Conservation (phyloP, 805 yeast genomes). For the Saccharomycopsis fibuligera region DNA sequence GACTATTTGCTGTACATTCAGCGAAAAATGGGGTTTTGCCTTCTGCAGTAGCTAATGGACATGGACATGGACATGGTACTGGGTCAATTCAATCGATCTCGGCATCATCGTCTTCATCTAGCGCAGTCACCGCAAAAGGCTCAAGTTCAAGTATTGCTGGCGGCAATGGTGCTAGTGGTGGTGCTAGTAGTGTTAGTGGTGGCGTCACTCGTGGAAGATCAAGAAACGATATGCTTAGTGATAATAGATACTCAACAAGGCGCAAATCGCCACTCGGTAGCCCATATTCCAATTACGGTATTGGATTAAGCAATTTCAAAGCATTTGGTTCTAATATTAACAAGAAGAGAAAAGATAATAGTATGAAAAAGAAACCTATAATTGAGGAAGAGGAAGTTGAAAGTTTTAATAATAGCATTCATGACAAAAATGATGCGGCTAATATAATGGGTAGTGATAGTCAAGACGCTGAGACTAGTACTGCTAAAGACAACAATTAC, state of each 20-base stretch:
- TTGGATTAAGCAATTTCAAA: not conserved
- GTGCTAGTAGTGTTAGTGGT: too few relatives aligned
- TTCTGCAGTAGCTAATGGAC: too few relatives aligned
- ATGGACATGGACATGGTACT: too few relatives aligned
- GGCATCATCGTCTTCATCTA: too few relatives aligned
- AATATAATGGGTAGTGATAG: not conserved
- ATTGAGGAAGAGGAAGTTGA: slow-evolving; percentile 6
- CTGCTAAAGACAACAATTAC: too few relatives aligned
- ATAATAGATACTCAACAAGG: slow-evolving; percentile 8
- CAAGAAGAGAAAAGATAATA: not conserved
- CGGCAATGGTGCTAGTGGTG: too few relatives aligned
- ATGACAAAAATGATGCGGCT: not conserved
- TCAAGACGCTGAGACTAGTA: too few relatives aligned
- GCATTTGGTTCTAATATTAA: not conserved
- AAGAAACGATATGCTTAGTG: not conserved
- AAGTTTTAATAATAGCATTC: not conserved
- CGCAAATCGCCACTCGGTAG: slow-evolving; percentile 20
- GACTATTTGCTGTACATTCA: too few relatives aligned
- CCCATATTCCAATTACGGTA: slow-evolving; percentile 12
- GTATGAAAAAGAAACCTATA: not conserved
- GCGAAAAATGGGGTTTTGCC: too few relatives aligned
- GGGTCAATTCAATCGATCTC: too few relatives aligned
- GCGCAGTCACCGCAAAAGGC: too few relatives aligned
- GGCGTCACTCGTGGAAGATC: slow-evolving; percentile 12
- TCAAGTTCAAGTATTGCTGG: too few relatives aligned